A percentile compares a stretch with the other conserved stretches of the same genome.
Conservation (phyloP, 2,329 filamentous ascomycete species). For the Aureobasidium sp. region DNA sequence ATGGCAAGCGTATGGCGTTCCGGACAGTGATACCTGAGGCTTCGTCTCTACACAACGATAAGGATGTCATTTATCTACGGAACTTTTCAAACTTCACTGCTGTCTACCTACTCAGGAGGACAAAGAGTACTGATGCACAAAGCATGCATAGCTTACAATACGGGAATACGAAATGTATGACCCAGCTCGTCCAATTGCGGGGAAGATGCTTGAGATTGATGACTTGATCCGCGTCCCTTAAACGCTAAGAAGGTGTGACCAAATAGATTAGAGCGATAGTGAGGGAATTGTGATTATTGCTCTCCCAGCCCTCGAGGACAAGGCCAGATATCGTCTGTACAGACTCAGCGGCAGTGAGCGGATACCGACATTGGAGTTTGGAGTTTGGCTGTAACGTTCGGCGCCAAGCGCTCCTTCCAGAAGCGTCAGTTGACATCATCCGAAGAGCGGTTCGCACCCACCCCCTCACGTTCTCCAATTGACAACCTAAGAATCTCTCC, state of each 20-base stretch:
- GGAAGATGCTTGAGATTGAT: constrained; percentile 1
- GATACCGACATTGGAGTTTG: not conserved
- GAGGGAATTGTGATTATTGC: not conserved
- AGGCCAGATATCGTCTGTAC: not conserved
- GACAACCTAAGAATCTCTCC: constrained; percentile 5
- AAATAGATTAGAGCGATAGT: not conserved
- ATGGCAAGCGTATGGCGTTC: constrained; percentile 10
- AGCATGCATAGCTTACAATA: not conserved
- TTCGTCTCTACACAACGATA: not conserved
- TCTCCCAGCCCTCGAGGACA: not conserved
- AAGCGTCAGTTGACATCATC: not conserved
- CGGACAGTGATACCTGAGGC: not conserved
- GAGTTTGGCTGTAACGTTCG: not conserved
- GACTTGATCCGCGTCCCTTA: not conserved
- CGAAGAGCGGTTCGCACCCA: not conserved
- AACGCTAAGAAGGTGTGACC: not conserved
- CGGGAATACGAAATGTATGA: not conserved
- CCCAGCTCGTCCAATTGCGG: not conserved
- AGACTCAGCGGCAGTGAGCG: not conserved
- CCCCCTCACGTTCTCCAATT: constrained; percentile 9
- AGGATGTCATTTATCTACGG: not conserved
- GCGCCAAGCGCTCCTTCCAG: constrained; percentile 1
- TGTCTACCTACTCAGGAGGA: not conserved
- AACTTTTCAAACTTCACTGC: not conserved
- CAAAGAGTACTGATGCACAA: not conserved